Conservation (phyloP, 1,139 yeast genomes). For the Scheffersomyces lignicola region DNA sequence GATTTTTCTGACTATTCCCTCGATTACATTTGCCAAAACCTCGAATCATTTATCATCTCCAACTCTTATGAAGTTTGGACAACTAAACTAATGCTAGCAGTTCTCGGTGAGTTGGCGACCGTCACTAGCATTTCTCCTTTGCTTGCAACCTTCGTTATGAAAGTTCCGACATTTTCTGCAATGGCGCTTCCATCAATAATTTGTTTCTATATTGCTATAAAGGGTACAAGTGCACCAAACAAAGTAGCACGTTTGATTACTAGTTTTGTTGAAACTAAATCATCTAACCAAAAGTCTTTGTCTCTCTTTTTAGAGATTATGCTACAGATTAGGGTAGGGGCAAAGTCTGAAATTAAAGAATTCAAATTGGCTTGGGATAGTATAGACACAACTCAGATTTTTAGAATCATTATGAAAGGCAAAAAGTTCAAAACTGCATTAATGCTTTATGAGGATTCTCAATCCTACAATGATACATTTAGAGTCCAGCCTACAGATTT, state of each 20-base stretch:
- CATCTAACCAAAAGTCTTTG: conserved; percentile 8
- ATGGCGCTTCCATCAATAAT: conserved; percentile 24
- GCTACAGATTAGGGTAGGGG: conserved; percentile 47
- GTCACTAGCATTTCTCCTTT: conserved; percentile 23
- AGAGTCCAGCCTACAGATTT: background rate
- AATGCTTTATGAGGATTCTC: conserved; percentile 55
- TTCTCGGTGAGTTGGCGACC: conserved; percentile 32
- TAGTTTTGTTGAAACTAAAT: conserved; percentile 13
- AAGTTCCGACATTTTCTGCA: conserved; percentile 23
- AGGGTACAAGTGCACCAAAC: conserved; percentile 14
- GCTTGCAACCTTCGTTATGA: conserved; percentile 24
- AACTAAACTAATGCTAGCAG: conserved; percentile 28
- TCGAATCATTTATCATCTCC: conserved; percentile 7
- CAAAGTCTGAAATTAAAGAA: conserved; percentile 25
- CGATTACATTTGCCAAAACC: conserved; percentile 13
- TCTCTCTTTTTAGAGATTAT: conserved; percentile 38
- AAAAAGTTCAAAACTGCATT: conserved; percentile 48
- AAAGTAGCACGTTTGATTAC: conserved; percentile 12
- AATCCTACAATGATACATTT: conserved; percentile 1
- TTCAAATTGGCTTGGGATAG: conserved; percentile 36
- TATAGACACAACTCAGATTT: conserved; percentile 32
- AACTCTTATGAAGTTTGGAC: conserved; percentile 26
- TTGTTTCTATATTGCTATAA: conserved; percentile 20
- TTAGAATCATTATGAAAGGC: conserved; percentile 33
- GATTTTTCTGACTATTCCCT: conserved; percentile 16